Conservation (phyloP, 371 early-diverging fungal genomes). For the Apophysomyces sp. region DNA sequence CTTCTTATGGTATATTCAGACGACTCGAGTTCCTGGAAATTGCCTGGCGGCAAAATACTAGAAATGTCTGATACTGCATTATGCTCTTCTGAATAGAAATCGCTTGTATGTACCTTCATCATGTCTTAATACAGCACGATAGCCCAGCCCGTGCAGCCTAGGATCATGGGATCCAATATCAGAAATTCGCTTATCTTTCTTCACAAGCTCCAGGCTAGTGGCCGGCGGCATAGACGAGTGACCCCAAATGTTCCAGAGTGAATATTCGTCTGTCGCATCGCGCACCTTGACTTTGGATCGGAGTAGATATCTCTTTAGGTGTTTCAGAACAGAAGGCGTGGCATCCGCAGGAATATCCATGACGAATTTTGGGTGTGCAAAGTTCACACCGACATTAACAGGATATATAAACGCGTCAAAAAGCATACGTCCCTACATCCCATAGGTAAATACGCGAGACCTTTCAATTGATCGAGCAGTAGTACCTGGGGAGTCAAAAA, state of each 20-base stretch:
- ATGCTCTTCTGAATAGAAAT: neutral
- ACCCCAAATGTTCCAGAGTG: constrained; percentile 66
- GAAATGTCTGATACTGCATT: constrained; percentile 14
- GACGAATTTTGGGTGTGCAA: constrained; percentile 70
- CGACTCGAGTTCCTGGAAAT: constrained; percentile 43
- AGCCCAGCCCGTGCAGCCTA: constrained; percentile 60
- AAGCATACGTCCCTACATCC: constrained; percentile 76
- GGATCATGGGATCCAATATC: constrained; percentile 61
- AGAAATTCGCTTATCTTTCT: constrained; percentile 36
- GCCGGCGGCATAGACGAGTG: constrained; percentile 18
- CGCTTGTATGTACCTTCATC: constrained; percentile 29
- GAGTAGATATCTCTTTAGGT: constrained; percentile 77
- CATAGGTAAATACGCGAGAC: neutral
- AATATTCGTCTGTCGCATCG: constrained; percentile 62
- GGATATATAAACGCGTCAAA: constrained; percentile 92
- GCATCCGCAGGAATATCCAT: constrained; percentile 72
- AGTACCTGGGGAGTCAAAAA: constrained; percentile 81
- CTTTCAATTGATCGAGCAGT: neutral
- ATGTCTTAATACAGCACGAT: constrained; percentile 47
- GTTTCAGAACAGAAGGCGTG: constrained; percentile 51
- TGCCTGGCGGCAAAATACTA: constrained; percentile 18
- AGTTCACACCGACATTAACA: constrained; percentile 56
- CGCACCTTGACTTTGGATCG: constrained; percentile 73
- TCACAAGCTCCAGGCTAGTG: constrained; percentile 28
- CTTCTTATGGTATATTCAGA: constrained; percentile 78